Conservation (phyloP, 176 grass and related monocot genomes). For the Zoysia japonica region DNA sequence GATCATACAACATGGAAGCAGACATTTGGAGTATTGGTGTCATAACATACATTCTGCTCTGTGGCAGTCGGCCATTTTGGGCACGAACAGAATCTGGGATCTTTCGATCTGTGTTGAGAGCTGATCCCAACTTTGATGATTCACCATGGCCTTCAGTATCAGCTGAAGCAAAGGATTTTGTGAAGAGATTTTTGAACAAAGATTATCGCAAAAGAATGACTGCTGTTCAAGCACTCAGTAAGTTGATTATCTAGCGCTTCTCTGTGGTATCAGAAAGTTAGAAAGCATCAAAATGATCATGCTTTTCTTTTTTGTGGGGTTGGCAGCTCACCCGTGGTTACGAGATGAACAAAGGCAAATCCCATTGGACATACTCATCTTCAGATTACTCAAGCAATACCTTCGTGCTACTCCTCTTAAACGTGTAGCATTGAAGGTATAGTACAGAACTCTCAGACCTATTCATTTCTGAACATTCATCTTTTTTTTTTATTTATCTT, state of each 20-base stretch:
- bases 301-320: not conserved
- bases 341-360: conserved; percentile 70
- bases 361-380: conserved; percentile 82
- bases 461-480: conserved; percentile 33
- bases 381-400: conserved; percentile 92
- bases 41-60: conserved; percentile 95
- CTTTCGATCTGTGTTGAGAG: conserved; percentile 94
- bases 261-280: not conserved
- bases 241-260: conserved; percentile 37
- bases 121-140: conserved; percentile 95
- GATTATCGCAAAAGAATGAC: conserved; percentile 99
- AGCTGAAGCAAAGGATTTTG: conserved; percentile 91
- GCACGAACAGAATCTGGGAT: conserved; percentile 98
- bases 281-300: conserved; percentile 5
- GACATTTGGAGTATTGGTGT: conserved; percentile 99
- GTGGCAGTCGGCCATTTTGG: conserved; percentile 97
- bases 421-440: conserved; percentile 79
- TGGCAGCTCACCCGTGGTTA: conserved; percentile 88
- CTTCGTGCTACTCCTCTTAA: conserved; percentile 89
- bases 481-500: conserved; percentile 22
- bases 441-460: conserved; percentile 2
- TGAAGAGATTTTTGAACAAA: conserved; percentile 94
- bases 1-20: conserved; percentile 97
- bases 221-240: conserved; percentile 97
- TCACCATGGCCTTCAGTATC: conserved; percentile 94